These are phyloP conservation scores for Penicillium frequentans DNA, from an alignment of 2,329 filamentous ascomycete genomes.

Conservation along the genomic window DNA sequence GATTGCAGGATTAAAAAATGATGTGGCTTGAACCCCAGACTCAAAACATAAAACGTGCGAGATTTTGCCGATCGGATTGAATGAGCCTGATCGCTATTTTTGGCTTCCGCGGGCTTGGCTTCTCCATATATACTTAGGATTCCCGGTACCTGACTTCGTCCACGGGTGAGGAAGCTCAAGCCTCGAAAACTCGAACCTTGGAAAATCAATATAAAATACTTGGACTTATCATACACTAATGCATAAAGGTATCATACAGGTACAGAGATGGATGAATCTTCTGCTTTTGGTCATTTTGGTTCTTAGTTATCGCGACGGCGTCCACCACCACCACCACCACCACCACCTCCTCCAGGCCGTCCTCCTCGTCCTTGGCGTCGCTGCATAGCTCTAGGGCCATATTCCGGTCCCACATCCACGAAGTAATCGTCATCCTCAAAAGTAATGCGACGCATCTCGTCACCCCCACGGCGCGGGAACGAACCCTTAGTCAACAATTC, in stretches of 20 bases:
- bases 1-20: not conserved
- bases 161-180: too few relatives aligned
- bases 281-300: not conserved
- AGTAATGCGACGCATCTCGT: constrained; percentile 68
- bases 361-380: constrained; percentile 37
- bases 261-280: not conserved
- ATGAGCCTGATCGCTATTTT: constrained; percentile 8
- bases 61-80: not conserved
- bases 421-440: constrained; percentile 68
- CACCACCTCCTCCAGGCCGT: constrained; percentile 10
- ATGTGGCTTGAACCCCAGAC: not conserved
- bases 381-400: constrained; percentile 32
- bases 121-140: not conserved
- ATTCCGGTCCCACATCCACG: constrained; percentile 71
- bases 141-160: not conserved
- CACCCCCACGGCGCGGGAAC: constrained; percentile 39
- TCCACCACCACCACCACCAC: not conserved
- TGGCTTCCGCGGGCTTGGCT: not conserved
- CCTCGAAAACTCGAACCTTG: not conserved
- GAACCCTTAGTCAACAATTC: constrained; percentile 41
- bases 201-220: not conserved
- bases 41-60: not conserved
- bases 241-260: constrained; percentile 13
- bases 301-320: constrained; percentile 25
- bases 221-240: not conserved